Conservation (phyloP, 345 rosid genomes). For the Kandelia obovata region DNA sequence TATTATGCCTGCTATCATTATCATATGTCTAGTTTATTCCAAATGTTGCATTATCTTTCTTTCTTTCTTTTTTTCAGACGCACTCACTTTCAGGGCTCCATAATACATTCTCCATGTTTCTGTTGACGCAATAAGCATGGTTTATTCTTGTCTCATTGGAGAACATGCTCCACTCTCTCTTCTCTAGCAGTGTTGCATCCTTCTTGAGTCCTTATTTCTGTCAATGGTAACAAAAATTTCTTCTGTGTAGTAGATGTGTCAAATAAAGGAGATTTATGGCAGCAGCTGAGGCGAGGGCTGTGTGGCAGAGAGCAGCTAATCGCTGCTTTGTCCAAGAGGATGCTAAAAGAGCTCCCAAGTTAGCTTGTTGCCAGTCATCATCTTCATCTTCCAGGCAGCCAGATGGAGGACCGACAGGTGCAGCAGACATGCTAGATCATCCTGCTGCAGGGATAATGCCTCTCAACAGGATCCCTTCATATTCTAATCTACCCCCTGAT, state of each 20-base stretch:
- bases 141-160: not conserved
- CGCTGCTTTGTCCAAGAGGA: slow-evolving; percentile 98
- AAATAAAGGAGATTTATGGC: slow-evolving; percentile 56
- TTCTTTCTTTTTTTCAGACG: not conserved
- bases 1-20: too few relatives aligned
- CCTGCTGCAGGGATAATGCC: slow-evolving; percentile 54
- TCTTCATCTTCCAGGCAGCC: slow-evolving; percentile 49
- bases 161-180: not conserved
- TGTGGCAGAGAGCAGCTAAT: slow-evolving; percentile 86
- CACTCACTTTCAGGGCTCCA: not conserved
- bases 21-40: not conserved
- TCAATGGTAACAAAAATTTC: not conserved
- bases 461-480: slow-evolving; percentile 43
- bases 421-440: slow-evolving; percentile 37
- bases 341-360: slow-evolving; percentile 92
- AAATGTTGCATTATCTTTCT: not conserved
- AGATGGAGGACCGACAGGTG: slow-evolving; percentile 46
- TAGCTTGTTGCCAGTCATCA: slow-evolving; percentile 87
- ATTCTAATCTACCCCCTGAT: slow-evolving; percentile 46
- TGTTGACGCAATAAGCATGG: not conserved
- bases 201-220: not conserved
- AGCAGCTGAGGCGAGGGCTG: slow-evolving; percentile 85
- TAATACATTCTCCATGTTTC: too few relatives aligned
- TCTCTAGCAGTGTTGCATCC: not conserved
- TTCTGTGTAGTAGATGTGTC: slow-evolving; percentile 26